A percentile compares a stretch with the other conserved stretches of the same genome.
phyloP scores from a whole-genome alignment of 108 stramenopile genomes.

The Stephanodiscus minutulus region DNA sequence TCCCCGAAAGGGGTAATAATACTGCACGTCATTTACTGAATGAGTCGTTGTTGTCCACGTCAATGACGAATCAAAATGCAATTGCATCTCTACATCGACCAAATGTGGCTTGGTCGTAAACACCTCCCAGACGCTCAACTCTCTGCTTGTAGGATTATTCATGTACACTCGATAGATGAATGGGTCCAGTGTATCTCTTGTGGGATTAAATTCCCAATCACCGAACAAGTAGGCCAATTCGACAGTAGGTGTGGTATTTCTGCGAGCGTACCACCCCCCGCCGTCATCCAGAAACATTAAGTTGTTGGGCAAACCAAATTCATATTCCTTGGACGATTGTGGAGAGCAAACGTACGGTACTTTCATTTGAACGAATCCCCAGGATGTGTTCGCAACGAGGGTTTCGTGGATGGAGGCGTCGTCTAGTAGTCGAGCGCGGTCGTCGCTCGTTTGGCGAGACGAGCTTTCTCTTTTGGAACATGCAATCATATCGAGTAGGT shows the following conservation, averaged over 20 bases:
- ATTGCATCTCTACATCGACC: slow-evolving; percentile 42
- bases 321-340: slow-evolving; percentile 35
- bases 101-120: slow-evolving; percentile 56
- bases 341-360: slow-evolving; percentile 29
- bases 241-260: slow-evolving; percentile 29
- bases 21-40: slow-evolving; percentile 11
- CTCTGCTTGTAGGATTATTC: slow-evolving; percentile 52
- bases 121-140: slow-evolving; percentile 55
- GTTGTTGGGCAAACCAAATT: slow-evolving; percentile 40
- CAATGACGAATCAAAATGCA: not conserved
- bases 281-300: slow-evolving; percentile 48
- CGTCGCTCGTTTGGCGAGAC: not conserved
- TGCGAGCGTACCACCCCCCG: slow-evolving; percentile 46
- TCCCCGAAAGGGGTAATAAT: slow-evolving; percentile 40
- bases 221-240: slow-evolving; percentile 12
- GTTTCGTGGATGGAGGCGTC: slow-evolving; percentile 31
- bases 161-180: slow-evolving; percentile 58
- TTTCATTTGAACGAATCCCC: slow-evolving; percentile 48
- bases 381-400: slow-evolving; percentile 45
- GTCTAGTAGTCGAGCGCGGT: slow-evolving; percentile 5
- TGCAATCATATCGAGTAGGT: slow-evolving; percentile 31
- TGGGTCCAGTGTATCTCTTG: slow-evolving; percentile 12
- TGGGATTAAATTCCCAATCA: slow-evolving; percentile 9
- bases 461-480: slow-evolving; percentile 5
- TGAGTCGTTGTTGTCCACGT: not conserved